These are phyloP conservation scores for Wickerhamiella shivajii DNA, from an alignment of 805 yeast species.

Conservation along the genomic window DNA sequence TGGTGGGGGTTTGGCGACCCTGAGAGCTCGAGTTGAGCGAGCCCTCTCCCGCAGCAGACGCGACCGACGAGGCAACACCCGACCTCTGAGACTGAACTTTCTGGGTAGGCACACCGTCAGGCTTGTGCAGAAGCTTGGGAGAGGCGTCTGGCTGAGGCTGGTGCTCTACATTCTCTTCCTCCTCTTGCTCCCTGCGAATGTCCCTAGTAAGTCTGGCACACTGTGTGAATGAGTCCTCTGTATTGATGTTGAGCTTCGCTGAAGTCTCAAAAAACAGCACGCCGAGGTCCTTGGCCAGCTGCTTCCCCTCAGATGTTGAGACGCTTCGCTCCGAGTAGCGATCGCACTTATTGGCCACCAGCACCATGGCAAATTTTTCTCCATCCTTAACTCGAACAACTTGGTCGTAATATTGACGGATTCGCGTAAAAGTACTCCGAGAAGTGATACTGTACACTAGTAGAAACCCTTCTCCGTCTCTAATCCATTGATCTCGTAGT, in stretches of 20 bases:
- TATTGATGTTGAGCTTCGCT: conserved; percentile 84
- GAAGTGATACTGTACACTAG: conserved; percentile 82
- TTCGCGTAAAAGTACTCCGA: conserved; percentile 70
- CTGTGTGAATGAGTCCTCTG: conserved; percentile 65
- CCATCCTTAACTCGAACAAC: conserved; percentile 54
- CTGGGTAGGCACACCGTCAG: not conserved
- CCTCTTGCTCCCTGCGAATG: conserved; percentile 65
- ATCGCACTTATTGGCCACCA: conserved; percentile 85
- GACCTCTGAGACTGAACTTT: not conserved
- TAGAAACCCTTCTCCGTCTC: conserved; percentile 89
- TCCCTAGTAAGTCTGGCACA: conserved; percentile 54
- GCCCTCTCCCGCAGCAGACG: not conserved
- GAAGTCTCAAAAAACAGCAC: conserved; percentile 72
- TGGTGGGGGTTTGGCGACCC: not conserved
- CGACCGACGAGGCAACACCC: not conserved
- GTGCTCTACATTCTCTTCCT: conserved; percentile 25
- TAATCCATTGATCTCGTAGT: conserved; percentile 87
- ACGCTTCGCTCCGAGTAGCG: conserved; percentile 64
- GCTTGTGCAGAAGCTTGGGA: not conserved
- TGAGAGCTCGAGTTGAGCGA: not conserved
- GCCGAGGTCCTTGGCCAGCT: conserved; percentile 52
- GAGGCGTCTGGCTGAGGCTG: not conserved
- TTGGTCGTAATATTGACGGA: conserved; percentile 66
- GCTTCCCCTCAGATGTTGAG: conserved; percentile 70
- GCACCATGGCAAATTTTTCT: conserved; percentile 54